Evolutionary conservation across 2,329 filamentous ascomycete genomes (phyloP).

Genomic region (Diaporthe humulicola): DNA sequence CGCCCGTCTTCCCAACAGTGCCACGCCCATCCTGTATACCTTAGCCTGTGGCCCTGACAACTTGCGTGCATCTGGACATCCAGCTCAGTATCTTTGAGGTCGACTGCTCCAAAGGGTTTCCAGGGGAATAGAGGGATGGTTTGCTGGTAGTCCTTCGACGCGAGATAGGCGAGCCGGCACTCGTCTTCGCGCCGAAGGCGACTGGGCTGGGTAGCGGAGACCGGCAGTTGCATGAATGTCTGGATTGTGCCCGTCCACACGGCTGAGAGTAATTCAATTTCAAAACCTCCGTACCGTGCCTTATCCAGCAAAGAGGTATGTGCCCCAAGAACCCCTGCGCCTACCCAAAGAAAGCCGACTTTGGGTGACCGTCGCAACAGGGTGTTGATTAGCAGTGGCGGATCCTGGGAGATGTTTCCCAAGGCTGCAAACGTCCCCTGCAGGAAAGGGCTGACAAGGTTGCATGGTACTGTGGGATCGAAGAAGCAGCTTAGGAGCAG

Average conservation of each 20-base stretch:
- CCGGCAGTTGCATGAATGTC: constrained; percentile 24
- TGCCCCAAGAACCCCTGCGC: neutral
- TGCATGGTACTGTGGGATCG: neutral
- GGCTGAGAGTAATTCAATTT: constrained; percentile 1
- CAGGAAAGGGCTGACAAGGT: constrained; percentile 1
- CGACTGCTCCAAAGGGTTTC: neutral
- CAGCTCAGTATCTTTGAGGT: neutral
- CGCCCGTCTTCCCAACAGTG: constrained; percentile 2
- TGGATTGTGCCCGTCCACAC: constrained; percentile 7
- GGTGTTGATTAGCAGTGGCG: neutral
- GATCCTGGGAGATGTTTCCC: neutral
- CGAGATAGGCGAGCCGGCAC: constrained; percentile 15
- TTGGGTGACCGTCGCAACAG: neutral
- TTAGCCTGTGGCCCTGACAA: neutral
- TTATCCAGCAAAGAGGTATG: neutral
- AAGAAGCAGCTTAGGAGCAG: constrained; percentile 5
- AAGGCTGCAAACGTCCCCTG: constrained; percentile 23
- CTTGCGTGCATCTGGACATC: neutral
- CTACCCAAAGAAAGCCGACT: neutral
- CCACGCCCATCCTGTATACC: constrained; percentile 17
- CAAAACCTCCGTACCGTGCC: neutral
- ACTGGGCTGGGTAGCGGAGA: neutral
- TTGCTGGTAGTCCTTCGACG: constrained; percentile 1
- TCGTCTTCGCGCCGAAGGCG: constrained; percentile 18
- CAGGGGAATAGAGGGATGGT: neutral